Base-by-base conservation (phyloP, 495 filamentous ascomycete genomes). In the Penicillium ucsense region DNA sequence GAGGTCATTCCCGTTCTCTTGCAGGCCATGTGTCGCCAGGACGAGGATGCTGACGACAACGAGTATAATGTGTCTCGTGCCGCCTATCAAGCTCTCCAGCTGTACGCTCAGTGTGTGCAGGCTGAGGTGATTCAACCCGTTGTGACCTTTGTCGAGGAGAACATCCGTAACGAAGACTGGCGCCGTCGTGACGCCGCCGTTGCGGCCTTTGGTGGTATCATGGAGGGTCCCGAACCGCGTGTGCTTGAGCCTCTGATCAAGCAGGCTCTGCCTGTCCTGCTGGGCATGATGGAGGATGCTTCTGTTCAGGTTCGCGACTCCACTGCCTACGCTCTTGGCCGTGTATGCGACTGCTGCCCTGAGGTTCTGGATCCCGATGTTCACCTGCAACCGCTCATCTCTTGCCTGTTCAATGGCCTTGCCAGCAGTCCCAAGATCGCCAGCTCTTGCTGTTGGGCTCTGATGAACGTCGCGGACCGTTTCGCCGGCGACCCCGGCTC, bases 381-480 rank as follows among this genome's bases (percentile, higher is more conserved):
- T 50, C 88, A 95, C 65, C 78, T 98, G 6, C 83, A 88, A 47
- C 78, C 83, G 27, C 72, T 98, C 43, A 88, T 97, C 54, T 76
- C 76, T 32, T 84, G 89, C 46, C 79, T 98, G n/a, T 97, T 98
- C 67, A 81, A 79, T 39, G 92, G 91, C 39, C 74, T 95, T 45
- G 78, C 89, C 44, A 94, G 86, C 71, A 91, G 86, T 62, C 83
- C 91, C 37, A 95, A 94, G 75, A 97, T 98, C 81, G 92, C 92
- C 38, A 82, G 85, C 48, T 97, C 94, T 12, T 97, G 94, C 79
- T 98, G 92, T 71, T 97, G 94, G 91, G 89, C 92, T 34, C 70
- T 98, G 51, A 98, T 98, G 90, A 98, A 96, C 61, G 81, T 98
- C 50, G 91, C 91, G 28, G 92, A 97, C 57, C 83, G 89, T 31